Base-by-base conservation (phyloP, 2,329 filamentous ascomycete species). In the Penicillium freii region DNA sequence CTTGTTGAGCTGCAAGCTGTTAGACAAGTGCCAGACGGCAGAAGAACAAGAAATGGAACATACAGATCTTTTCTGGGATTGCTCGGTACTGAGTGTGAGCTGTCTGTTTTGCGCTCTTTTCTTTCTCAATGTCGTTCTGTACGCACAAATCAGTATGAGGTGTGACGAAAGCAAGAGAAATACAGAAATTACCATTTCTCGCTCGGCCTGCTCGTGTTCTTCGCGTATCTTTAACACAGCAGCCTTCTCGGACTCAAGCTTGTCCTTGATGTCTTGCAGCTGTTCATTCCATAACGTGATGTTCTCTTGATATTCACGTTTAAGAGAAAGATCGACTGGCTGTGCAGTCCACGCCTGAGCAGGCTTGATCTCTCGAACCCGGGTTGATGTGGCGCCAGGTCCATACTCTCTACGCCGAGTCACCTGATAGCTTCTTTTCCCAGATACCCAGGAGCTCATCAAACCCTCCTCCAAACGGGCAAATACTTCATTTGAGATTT, bases 351-450 rank as follows among this genome's bases (percentile, higher is more conserved):
- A 97, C 67, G 83, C 84, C 36, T 71, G 78, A 5, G 91, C 91
- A 2, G 74, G 75, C 17, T 73, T 78, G 15, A 97, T 77, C 53
- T 78, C 78, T 36, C 80, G 83, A 15, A 89, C 86, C 23, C 81
- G 80, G 1, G 89, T 92, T 1, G 90, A 91, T 47, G 84, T 84
- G 15, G 88, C 91, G 47, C 82, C 78, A 1, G 86, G 83, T 2
- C 91, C 91, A 73, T 97, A 97, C 71, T 97, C 93, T 62, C 80
- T 82, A 47, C 93, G 87, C 17, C 89, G 85, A 6, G 80, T 81
- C 51, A 94, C 82, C 21, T 80, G 81, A 71, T 89, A 92, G 9
- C 74, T 77, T 49, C 86, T 82, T 17, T 77, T 82, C 4, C 86
- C 87, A 25, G 88, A 82, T n/a, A 90, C 85, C 83, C 89, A 97